Conservation (phyloP, 2,329 filamentous ascomycete genomes). For the Aspergillus pseudotamarii region DNA sequence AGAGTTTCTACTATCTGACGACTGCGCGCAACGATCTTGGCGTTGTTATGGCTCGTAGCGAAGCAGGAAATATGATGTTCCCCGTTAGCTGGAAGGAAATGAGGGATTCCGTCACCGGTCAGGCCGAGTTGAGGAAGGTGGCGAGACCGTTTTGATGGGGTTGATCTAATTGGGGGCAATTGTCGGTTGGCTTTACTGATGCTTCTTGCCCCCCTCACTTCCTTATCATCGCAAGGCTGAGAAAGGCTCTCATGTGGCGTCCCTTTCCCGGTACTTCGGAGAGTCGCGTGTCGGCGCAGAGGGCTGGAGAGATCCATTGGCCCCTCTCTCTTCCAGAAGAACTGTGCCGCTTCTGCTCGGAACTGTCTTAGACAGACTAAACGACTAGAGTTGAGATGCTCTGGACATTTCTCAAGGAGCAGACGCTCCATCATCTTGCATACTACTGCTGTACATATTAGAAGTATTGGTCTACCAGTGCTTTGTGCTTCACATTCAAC, state of each 20-base stretch:
- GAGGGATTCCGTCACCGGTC: constrained; percentile 76
- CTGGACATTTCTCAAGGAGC: background rate
- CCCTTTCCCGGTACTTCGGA: background rate
- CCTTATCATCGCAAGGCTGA: background rate
- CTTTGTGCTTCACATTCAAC: background rate
- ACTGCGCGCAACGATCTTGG: constrained; percentile 90
- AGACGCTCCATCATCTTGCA: background rate
- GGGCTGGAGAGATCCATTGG: background rate
- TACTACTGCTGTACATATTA: background rate
- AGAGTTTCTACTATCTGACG: constrained; percentile 92
- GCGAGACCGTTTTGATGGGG: constrained; percentile 78
- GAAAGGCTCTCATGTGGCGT: background rate
- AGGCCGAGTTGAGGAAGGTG: constrained; percentile 82
- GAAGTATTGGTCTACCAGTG: background rate
- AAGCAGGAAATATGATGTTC: constrained; percentile 86
- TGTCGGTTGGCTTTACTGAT: background rate
- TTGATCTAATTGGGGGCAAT: background rate
- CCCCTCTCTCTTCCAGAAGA: background rate
- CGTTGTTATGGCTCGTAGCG: constrained; percentile 89
- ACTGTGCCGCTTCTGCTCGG: background rate
- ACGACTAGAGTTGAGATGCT: background rate
- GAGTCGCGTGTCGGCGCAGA: background rate
- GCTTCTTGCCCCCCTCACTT: background rate
- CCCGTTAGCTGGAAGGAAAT: constrained; percentile 96
- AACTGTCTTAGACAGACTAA: background rate